Base-by-base conservation (phyloP, 2,329 filamentous ascomycete genomes). In the Penicillium expansum region DNA sequence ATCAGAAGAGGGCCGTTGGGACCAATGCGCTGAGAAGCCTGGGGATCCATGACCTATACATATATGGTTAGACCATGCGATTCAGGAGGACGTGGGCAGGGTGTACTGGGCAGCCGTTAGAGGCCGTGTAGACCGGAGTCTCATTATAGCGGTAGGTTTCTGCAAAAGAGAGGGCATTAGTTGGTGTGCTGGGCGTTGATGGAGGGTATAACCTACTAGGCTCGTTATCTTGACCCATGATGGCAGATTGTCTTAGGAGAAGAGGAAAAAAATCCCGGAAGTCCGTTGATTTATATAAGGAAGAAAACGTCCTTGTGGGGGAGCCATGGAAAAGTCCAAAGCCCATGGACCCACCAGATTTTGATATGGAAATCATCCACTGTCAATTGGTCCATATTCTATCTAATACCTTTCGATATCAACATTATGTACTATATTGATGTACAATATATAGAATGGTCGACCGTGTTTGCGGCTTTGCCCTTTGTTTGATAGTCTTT, bases 1-100 rank as follows among this genome's bases (percentile, higher is more conserved):
- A 88, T 80, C 58, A 86, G 75, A 38, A 87, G 76, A 61, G 84
- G 84, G 0, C 84, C 84, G 63, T 82, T 82, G 48, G 71, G 67
- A 48, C 84, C 85, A 33, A 83, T 72, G 56, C 84, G 78, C 70
- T 85, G 82, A 51, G 75, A 74, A 16, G 76, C 74, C 63, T 81
- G 76, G 18, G 82, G 81, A 63, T 82, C 78, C 58, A 80, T 77
- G 55, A 85, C 77, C 60, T 74, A 58, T 16, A 32, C n/a, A 14
- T 13, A 45, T 16, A 35, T 58, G 43, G 56, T 58, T 56, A 54
- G 53, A 58, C 22, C 18, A 3, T n/a, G 48, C 1, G 8, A 33
- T 51, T 35, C 4, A 32, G 6, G 29, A 16, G 14, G 13, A 11
- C 9, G 16, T n/a, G 47, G 8, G n/a, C 16, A 10, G 14, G 4